These are phyloP conservation scores for Mucor mucedo DNA, from an alignment of 371 early-diverging fungal species.

Conservation along the genomic window DNA sequence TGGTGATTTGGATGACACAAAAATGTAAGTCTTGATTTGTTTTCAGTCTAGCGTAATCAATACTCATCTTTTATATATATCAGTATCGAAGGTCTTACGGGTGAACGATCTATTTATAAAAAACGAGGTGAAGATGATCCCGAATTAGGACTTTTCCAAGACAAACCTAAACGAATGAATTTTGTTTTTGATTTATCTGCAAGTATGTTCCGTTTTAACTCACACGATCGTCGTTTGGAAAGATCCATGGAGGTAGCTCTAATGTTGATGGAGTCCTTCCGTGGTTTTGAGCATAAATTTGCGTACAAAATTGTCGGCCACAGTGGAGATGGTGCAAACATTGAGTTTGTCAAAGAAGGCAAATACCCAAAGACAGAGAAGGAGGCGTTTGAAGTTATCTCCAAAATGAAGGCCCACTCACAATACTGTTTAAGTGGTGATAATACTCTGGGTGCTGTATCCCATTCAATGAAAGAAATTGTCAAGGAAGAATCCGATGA, in stretches of 20 bases:
- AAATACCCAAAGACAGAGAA: constrained; percentile 80
- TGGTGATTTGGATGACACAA: constrained; percentile 86
- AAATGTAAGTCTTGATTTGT: constrained; percentile 50
- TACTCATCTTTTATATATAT: neutral
- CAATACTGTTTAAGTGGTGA: constrained; percentile 80
- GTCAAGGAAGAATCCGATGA: constrained; percentile 80
- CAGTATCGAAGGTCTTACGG: constrained; percentile 78
- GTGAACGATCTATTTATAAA: constrained; percentile 82
- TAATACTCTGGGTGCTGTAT: constrained; percentile 75
- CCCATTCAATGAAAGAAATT: constrained; percentile 73
- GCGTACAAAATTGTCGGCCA: constrained; percentile 80
- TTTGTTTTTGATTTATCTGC: constrained; percentile 86
- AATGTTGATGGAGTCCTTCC: constrained; percentile 87
- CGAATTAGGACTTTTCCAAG: constrained; percentile 68
- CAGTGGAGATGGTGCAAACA: constrained; percentile 78
- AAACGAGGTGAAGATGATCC: constrained; percentile 81
- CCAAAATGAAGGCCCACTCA: constrained; percentile 69
- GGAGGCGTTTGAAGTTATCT: constrained; percentile 73
- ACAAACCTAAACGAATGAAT: constrained; percentile 79
- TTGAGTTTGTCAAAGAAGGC: constrained; percentile 72
- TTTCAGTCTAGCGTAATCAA: neutral
- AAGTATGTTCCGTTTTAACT: constrained; percentile 79
- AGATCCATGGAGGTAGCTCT: constrained; percentile 76
- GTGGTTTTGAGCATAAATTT: constrained; percentile 84
- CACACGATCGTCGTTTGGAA: constrained; percentile 72